Evolutionary conservation across 148 eudicot species (phyloP), one percentile per base, ranked within the genome.

Genomic region (Polygonum maritimum): DNA sequence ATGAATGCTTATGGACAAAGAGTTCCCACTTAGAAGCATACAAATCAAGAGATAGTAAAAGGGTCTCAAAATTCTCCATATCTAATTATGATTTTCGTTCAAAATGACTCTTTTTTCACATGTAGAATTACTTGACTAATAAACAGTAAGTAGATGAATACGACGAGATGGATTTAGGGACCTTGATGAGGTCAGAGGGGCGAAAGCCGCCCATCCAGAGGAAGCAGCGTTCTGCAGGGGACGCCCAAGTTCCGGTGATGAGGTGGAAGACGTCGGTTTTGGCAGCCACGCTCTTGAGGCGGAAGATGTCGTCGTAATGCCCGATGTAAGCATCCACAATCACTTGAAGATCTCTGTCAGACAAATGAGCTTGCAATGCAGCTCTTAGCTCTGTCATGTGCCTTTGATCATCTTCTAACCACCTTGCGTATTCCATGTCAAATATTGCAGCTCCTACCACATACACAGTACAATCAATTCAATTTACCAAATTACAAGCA

Each of bases 161-260:
- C 2, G 62, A 57, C 5, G 1, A 21, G 75, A 26, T 26, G 31
- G 31, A 69, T 38, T 51, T 2, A 8, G 16, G 3, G 7, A 95
- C 99, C 97, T 92, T 96, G 86, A 96, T 92, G 76, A 96, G 94
- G 15, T 96, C 99, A 0, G 99, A 96, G 54, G 99, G 99, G 69
- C 97, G 82, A 75, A 96, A 96, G 21, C 98, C 99, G 19, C 93
- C 99, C 95, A 96, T 91, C 99, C 99, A 96, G 41, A 96, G 94
- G 83, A 92, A 96, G 76, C 98, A 92, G 9, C 99, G 92, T 18
- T 96, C 99, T n/a, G 97, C 99, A 0, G 98, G 95, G 54, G 97
- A 86, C 54, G 90, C 78, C 99, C 99, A 96, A 90, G 91, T 88
- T 49, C 99, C 99, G 35, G 90, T 91, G 51, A 89, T 86, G 36